phyloP scores from a whole-genome alignment of 306 rosid genomes.

The Nissolia schottii region DNA sequence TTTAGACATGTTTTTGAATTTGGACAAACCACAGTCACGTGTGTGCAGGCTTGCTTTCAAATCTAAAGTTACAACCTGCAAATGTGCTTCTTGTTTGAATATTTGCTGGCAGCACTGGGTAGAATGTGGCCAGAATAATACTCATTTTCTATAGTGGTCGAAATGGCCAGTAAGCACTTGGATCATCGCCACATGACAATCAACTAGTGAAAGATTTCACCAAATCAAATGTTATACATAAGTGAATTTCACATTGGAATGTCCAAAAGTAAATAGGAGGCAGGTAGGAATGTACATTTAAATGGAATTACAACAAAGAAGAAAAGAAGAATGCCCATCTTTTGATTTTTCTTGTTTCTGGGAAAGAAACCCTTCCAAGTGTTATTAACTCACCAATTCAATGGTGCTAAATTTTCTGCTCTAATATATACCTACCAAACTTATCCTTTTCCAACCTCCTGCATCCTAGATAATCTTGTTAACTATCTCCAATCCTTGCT shows the following conservation, averaged over 20 bases:
- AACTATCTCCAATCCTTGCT: slow-evolving; percentile 29
- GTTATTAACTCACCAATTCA: slow-evolving; percentile 43
- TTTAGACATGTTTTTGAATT: neutral
- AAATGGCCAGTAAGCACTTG: slow-evolving; percentile 1
- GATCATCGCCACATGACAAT: slow-evolving; percentile 4
- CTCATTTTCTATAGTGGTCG: neutral
- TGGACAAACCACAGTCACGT: neutral
- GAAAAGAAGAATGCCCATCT: slow-evolving; percentile 38
- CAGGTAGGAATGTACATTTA: slow-evolving; percentile 52
- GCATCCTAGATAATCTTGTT: slow-evolving; percentile 15
- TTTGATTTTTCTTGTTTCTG: slow-evolving; percentile 32
- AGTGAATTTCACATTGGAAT: slow-evolving; percentile 31
- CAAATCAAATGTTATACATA: slow-evolving; percentile 37
- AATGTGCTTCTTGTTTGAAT: no score
- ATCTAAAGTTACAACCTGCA: no score
- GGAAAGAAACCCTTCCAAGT: slow-evolving; percentile 39
- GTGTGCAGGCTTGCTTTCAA: neutral
- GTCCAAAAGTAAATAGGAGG: slow-evolving; percentile 42
- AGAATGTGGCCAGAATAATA: neutral
- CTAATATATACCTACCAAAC: slow-evolving; percentile 44
- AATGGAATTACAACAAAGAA: slow-evolving; percentile 36
- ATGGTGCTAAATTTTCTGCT: slow-evolving; percentile 39
- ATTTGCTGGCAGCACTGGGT: neutral
- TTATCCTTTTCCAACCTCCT: slow-evolving; percentile 59
- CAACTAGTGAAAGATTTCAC: slow-evolving; percentile 14